Conservation (phyloP, 2,329 filamentous ascomycete species). For the Paecilomyces fulvus region DNA sequence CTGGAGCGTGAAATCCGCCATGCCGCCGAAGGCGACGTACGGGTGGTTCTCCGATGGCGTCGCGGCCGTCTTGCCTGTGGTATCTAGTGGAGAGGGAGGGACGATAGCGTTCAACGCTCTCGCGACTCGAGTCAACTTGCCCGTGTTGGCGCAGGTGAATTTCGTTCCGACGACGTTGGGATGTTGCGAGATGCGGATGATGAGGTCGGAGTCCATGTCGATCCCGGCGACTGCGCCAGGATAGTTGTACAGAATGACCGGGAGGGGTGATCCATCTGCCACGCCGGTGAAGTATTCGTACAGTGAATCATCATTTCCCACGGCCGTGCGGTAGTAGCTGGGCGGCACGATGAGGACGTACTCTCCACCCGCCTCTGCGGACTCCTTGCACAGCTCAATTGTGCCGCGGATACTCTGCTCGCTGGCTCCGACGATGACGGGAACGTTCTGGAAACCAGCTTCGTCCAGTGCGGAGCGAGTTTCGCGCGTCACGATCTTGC, state of each 20-base stretch:
- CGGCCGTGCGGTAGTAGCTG: slow-evolving; percentile 71
- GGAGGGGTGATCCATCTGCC: slow-evolving; percentile 65
- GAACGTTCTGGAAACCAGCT: slow-evolving; percentile 66
- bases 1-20: slow-evolving; percentile 81
- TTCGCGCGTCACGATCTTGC: slow-evolving; percentile 63
- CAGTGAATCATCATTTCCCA: slow-evolving; percentile 61
- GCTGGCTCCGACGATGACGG: slow-evolving; percentile 73
- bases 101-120: slow-evolving; percentile 63
- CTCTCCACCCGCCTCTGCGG: slow-evolving; percentile 62
- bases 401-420: slow-evolving; percentile 75
- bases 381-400: slow-evolving; percentile 63
- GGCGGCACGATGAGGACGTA: slow-evolving; percentile 73
- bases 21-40: slow-evolving; percentile 83
- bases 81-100: slow-evolving; percentile 35
- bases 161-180: slow-evolving; percentile 82
- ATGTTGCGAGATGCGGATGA: slow-evolving; percentile 70
- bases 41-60: slow-evolving; percentile 25
- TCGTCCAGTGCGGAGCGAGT: slow-evolving; percentile 75
- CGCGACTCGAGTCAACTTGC: slow-evolving; percentile 78
- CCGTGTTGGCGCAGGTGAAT: slow-evolving; percentile 86
- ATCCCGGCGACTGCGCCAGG: slow-evolving; percentile 78
- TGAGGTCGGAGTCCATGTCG: slow-evolving; percentile 81
- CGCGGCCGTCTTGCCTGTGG: slow-evolving; percentile 13
- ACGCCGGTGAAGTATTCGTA: slow-evolving; percentile 67
- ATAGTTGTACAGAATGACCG: slow-evolving; percentile 86